Evolutionary conservation across 352 stramenopile genomes (phyloP).

Genomic region (Pythium phragmiticola): DNA sequence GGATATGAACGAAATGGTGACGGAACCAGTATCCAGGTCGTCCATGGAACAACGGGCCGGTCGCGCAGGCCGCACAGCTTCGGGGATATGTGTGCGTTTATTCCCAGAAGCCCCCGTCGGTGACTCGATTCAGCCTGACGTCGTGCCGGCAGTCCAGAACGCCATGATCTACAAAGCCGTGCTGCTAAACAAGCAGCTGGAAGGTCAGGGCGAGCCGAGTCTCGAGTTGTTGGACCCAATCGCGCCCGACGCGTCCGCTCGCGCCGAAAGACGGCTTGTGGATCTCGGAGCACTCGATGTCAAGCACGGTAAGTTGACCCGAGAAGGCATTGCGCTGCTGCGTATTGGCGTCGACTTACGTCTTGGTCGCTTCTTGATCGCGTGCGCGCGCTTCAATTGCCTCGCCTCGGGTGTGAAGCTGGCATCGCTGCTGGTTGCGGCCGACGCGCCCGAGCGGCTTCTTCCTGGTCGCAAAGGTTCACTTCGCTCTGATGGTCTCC

Average conservation of each 20-base stretch:
- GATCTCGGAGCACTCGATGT: constrained; percentile 22
- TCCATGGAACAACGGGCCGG: constrained; percentile 27
- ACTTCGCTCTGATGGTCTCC: not conserved
- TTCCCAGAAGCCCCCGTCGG: constrained; percentile 12
- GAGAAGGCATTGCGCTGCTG: constrained; percentile 21
- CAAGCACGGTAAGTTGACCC: constrained; percentile 10
- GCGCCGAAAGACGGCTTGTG: constrained; percentile 10
- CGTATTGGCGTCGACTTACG: constrained; percentile 25
- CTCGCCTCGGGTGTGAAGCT: constrained; percentile 25
- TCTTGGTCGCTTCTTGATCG: constrained; percentile 29
- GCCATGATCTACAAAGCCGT: constrained; percentile 34
- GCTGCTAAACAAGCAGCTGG: constrained; percentile 23
- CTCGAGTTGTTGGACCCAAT: constrained; percentile 28
- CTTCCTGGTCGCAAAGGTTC: constrained; percentile 12
- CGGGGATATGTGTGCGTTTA: constrained; percentile 29
- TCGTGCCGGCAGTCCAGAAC: constrained; percentile 18
- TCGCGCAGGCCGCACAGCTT: constrained; percentile 23
- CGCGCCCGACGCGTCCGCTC: not conserved
- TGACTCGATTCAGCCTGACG: not conserved
- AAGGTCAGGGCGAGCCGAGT: not conserved
- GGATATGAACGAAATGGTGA: constrained; percentile 34
- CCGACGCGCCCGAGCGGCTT: constrained; percentile 23
- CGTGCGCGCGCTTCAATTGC: constrained; percentile 25
- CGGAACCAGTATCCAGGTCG: constrained; percentile 17
- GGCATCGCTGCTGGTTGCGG: constrained; percentile 18